Evolutionary conservation across 768 basidiomycete species (phyloP).

Genomic region (Rhizopogon sp.): DNA sequence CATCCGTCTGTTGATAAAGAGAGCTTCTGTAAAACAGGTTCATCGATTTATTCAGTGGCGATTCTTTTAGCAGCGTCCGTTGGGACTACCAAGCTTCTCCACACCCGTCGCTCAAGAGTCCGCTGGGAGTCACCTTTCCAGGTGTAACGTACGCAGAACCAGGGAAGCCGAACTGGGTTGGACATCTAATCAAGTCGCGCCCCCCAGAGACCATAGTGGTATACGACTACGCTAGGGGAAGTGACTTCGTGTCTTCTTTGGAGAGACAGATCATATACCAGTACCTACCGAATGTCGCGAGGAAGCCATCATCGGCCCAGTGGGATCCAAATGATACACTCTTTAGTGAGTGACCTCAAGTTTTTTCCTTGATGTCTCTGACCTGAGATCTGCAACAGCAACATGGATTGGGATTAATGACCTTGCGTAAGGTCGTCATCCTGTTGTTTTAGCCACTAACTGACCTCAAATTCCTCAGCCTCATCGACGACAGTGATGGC

Average conservation of each 20-base stretch:
- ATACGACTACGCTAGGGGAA: constrained; percentile 55
- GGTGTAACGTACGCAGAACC: constrained; percentile 38
- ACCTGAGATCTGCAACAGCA: constrained; percentile 29
- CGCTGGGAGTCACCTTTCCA: constrained; percentile 47
- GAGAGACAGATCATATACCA: constrained; percentile 31
- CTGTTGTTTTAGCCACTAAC: neutral
- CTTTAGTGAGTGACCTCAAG: constrained; percentile 34
- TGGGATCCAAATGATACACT: constrained; percentile 41
- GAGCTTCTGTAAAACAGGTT: neutral
- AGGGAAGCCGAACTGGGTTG: constrained; percentile 56
- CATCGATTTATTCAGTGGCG: constrained; percentile 41
- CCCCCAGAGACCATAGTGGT: constrained; percentile 37
- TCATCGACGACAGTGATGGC: constrained; percentile 6
- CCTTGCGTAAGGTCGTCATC: constrained; percentile 37
- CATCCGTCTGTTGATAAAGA: neutral
- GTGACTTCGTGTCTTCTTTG: constrained; percentile 40
- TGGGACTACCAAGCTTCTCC: constrained; percentile 10
- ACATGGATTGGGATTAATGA: constrained; percentile 71
- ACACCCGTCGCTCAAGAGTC: constrained; percentile 35
- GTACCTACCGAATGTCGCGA: constrained; percentile 36
- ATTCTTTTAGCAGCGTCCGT: constrained; percentile 43
- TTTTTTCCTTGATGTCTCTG: neutral
- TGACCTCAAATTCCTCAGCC: neutral
- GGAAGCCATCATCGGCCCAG: constrained; percentile 30
- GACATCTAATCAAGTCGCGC: constrained; percentile 42